Conservation (phyloP, 768 basidiomycete species). For the Udeniomyces megalosporus region DNA sequence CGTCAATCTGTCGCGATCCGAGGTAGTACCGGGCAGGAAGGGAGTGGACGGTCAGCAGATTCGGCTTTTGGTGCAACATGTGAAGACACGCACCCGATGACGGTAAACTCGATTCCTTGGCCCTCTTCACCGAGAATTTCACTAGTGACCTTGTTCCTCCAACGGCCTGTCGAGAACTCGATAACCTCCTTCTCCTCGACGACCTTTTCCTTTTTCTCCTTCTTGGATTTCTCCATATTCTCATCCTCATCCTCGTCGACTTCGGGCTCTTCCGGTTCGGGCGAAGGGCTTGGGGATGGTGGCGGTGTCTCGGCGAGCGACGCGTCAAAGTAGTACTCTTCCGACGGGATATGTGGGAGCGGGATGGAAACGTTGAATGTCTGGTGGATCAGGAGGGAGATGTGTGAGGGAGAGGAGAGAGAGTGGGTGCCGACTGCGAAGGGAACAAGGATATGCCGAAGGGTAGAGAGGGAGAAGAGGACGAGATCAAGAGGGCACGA, state of each 20-base stretch:
- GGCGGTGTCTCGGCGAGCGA: constrained; percentile 41
- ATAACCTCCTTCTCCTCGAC: constrained; percentile 26
- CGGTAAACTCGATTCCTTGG: constrained; percentile 32
- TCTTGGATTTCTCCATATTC: constrained; percentile 33
- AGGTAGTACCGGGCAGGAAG: neutral
- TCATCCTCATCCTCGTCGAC: neutral
- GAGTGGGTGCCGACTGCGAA: constrained; percentile 63
- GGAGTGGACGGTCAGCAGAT: no score
- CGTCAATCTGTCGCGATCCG: neutral
- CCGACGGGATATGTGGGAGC: constrained; percentile 67
- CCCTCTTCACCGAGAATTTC: constrained; percentile 50
- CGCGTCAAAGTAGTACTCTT: constrained; percentile 66
- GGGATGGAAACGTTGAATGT: constrained; percentile 96
- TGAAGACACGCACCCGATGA: constrained; percentile 22
- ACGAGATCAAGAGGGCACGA: neutral
- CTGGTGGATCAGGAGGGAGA: constrained; percentile 71
- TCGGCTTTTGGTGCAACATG: neutral
- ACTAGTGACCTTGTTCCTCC: constrained; percentile 60
- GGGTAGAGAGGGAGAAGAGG: neutral
- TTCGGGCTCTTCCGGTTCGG: constrained; percentile 41
- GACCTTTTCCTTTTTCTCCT: constrained; percentile 26
- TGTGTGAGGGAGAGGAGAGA: constrained; percentile 78
- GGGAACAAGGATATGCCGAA: neutral
- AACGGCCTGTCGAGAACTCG: constrained; percentile 47
- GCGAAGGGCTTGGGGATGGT: constrained; percentile 30